phyloP scores from a whole-genome alignment of 305 asterid species.

The Solanum hybrid region DNA sequence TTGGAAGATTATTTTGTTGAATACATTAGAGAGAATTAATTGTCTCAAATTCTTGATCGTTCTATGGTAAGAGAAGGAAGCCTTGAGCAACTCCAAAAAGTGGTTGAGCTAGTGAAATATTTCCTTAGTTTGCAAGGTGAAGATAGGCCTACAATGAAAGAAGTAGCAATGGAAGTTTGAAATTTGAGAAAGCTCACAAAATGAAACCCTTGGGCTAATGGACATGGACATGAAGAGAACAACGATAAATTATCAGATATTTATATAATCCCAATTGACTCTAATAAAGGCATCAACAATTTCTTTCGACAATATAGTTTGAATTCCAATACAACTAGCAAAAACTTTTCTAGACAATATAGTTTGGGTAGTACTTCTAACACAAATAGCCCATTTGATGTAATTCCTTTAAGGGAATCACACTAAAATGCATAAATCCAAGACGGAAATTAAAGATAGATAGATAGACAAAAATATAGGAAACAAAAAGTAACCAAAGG shows the following conservation, averaged over 20 bases:
- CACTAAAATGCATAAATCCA: too few relatives aligned
- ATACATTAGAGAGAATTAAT: too few relatives aligned
- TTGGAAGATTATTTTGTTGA: too few relatives aligned
- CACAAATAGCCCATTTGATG: not conserved
- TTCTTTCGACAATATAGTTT: not conserved
- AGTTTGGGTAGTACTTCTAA: not conserved
- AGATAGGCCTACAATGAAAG: conserved; percentile 30
- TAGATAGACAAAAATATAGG: too few relatives aligned
- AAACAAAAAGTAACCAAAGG: too few relatives aligned
- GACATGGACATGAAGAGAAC: conserved; percentile 2
- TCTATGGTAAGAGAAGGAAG: too few relatives aligned
- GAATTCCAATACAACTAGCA: not conserved
- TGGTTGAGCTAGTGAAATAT: too few relatives aligned
- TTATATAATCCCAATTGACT: conserved; percentile 11
- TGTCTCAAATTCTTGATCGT: too few relatives aligned
- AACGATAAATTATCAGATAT: not conserved
- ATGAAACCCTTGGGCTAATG: conserved; percentile 41
- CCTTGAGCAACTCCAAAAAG: too few relatives aligned
- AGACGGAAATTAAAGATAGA: too few relatives aligned
- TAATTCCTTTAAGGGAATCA: too few relatives aligned
- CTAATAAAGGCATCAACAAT: conserved; percentile 13
- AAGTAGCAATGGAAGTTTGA: conserved; percentile 56
- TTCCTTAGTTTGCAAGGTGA: too few relatives aligned
- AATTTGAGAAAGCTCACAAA: conserved; percentile 38
- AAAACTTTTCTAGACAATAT: not conserved